Evolutionary conservation across 805 yeast species (phyloP).

Genomic region (Ogataea pignaliae): DNA sequence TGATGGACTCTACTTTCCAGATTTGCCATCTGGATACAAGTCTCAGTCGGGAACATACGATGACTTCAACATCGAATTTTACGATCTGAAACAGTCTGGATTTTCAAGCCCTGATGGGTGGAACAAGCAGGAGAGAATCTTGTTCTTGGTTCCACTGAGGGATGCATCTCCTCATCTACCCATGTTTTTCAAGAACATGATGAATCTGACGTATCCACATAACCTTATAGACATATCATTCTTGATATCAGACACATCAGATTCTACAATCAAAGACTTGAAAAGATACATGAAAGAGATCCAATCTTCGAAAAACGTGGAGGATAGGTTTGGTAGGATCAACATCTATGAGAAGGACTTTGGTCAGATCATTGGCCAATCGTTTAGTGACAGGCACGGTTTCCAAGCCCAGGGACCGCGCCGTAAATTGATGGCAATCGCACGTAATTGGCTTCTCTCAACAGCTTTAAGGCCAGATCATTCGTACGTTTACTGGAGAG

Average conservation of each 20-base stretch:
- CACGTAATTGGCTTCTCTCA: slow-evolving; percentile 86
- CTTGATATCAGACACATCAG: slow-evolving; percentile 84
- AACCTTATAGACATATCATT: slow-evolving; percentile 79
- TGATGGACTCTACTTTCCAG: slow-evolving; percentile 27
- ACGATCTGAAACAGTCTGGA: slow-evolving; percentile 62
- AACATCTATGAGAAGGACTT: slow-evolving; percentile 87
- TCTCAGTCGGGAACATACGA: slow-evolving; percentile 23
- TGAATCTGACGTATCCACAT: slow-evolving; percentile 81
- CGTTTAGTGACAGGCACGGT: slow-evolving; percentile 87
- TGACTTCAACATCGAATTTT: slow-evolving; percentile 51
- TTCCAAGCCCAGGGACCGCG: slow-evolving; percentile 93
- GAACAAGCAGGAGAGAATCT: slow-evolving; percentile 72
- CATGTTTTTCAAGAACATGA: slow-evolving; percentile 81
- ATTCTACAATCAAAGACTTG: slow-evolving; percentile 72
- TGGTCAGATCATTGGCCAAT: slow-evolving; percentile 88
- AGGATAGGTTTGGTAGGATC: slow-evolving; percentile 68
- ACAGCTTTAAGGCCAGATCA: slow-evolving; percentile 86
- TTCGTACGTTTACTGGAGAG: slow-evolving; percentile 95
- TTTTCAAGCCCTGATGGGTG: slow-evolving; percentile 68
- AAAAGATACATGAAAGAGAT: slow-evolving; percentile 53
- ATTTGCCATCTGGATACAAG: slow-evolving; percentile 30
- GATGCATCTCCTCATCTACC: slow-evolving; percentile 90
- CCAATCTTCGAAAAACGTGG: slow-evolving; percentile 58
- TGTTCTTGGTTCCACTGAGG: slow-evolving; percentile 85
- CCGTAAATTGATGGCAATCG: slow-evolving; percentile 89